Evolutionary conservation across 805 yeast species (phyloP).

Genomic region (Barnettozyma vustinii): DNA sequence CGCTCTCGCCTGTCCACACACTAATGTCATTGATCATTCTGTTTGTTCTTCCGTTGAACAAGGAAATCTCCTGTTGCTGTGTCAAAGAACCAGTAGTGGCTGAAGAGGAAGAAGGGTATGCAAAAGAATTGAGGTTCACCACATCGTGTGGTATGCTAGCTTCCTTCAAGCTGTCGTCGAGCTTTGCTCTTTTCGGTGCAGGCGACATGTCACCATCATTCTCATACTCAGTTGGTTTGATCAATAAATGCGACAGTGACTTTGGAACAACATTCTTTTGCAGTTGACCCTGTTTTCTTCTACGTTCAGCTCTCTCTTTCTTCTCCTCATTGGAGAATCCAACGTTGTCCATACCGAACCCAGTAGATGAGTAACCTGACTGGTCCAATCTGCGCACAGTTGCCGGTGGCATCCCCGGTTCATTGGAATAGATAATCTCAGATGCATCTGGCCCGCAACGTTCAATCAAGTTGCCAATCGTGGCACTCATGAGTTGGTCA

Average conservation of each 20-base stretch:
- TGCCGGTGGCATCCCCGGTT: conserved; percentile 58
- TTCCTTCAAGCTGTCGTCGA: conserved; percentile 9
- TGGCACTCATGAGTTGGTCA: conserved; percentile 61
- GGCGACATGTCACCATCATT: conserved; percentile 23
- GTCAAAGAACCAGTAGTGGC: conserved; percentile 13
- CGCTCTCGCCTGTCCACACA: conserved; percentile 51
- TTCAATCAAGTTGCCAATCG: conserved; percentile 55
- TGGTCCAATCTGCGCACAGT: conserved; percentile 38
- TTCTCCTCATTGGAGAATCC: conserved; percentile 33
- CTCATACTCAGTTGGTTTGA: conserved; percentile 30
- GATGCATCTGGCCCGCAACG: conserved; percentile 61
- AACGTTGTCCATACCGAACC: conserved; percentile 17
- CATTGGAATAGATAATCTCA: conserved; percentile 41
- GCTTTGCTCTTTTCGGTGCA: conserved; percentile 9
- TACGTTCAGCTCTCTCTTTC: conserved; percentile 43
- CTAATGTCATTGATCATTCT: conserved; percentile 58
- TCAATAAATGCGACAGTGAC: conserved; percentile 45
- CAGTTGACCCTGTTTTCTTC: conserved; percentile 43
- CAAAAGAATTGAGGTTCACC: conserved; percentile 15
- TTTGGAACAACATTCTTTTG: conserved; percentile 50
- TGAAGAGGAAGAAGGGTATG: conserved; percentile 13
- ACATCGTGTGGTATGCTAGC: conserved; percentile 14
- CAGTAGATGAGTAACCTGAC: conserved; percentile 18
- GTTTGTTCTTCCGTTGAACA: conserved; percentile 42
- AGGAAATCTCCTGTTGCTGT: conserved; percentile 15